Evolutionary conservation across 495 filamentous ascomycete species (phyloP).

Genomic region (Entonaema liquescens): DNA sequence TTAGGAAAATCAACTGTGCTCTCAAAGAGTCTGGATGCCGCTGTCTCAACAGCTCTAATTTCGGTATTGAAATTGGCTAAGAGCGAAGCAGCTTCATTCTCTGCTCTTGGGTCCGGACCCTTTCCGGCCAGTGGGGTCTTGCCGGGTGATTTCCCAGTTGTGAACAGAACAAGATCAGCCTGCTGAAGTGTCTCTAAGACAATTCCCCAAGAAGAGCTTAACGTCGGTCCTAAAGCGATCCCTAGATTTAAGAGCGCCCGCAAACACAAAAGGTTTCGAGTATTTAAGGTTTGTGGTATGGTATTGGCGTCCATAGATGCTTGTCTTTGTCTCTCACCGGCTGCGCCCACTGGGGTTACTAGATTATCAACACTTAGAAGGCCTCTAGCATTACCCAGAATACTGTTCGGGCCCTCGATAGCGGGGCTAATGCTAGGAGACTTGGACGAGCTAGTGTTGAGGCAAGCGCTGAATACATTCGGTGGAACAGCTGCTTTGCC

Average conservation of each 20-base stretch:
- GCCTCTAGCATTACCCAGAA: slow-evolving; percentile 70
- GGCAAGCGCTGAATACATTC: slow-evolving; percentile 71
- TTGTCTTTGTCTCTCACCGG: slow-evolving; percentile 62
- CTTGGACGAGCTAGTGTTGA: slow-evolving; percentile 53
- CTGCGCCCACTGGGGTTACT: slow-evolving; percentile 57
- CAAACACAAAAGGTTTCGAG: slow-evolving; percentile 87
- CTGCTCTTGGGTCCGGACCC: slow-evolving; percentile 52
- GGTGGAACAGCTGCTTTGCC: slow-evolving; percentile 91
- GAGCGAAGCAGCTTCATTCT: slow-evolving; percentile 57
- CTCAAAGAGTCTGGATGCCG: slow-evolving; percentile 85
- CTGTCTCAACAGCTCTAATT: slow-evolving; percentile 87
- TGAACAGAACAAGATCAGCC: slow-evolving; percentile 84
- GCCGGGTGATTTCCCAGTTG: slow-evolving; percentile 59
- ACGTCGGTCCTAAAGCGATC: slow-evolving; percentile 89
- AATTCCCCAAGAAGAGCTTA: slow-evolving; percentile 87
- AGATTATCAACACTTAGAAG: slow-evolving; percentile 71
- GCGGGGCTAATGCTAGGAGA: slow-evolving; percentile 53
- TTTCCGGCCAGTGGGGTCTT: slow-evolving; percentile 55
- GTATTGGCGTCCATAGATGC: slow-evolving; percentile 57
- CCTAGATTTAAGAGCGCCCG: slow-evolving; percentile 91
- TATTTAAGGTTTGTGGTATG: slow-evolving; percentile 69
- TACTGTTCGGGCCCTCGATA: slow-evolving; percentile 58
- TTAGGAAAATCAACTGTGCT: slow-evolving; percentile 89
- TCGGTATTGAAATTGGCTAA: slow-evolving; percentile 76
- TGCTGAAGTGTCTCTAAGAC: slow-evolving; percentile 90